Conservation (phyloP, 2,329 filamentous ascomycete genomes). For the Juglanconis oblonga region DNA sequence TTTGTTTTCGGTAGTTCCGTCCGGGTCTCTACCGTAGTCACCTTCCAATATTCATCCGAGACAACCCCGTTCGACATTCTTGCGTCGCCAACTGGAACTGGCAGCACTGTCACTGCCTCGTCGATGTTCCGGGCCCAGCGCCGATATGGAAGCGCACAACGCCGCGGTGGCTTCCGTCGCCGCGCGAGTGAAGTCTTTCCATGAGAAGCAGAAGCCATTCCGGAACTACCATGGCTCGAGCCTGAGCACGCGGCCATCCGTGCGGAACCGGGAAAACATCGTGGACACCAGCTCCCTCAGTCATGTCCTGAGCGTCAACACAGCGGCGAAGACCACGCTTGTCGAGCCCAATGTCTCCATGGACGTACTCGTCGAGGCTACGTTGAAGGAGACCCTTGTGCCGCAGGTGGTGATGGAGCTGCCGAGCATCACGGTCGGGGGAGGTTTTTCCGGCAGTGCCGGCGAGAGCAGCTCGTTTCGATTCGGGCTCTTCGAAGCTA, state of each 20-base stretch:
- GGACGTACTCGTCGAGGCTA: constrained; percentile 59
- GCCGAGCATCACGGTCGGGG: constrained; percentile 66
- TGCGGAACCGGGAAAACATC: constrained; percentile 48
- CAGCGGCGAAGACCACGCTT: constrained; percentile 47
- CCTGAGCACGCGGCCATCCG: constrained; percentile 66
- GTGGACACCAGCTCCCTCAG: constrained; percentile 66
- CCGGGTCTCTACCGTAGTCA: no score
- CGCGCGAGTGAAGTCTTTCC: constrained; percentile 41
- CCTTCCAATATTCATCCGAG: no score
- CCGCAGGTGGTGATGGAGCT: constrained; percentile 70
- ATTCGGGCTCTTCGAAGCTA: constrained; percentile 64
- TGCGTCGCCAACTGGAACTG: neutral
- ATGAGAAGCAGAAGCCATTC: constrained; percentile 51
- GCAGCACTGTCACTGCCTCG: no score
- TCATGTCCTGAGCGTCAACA: constrained; percentile 61
- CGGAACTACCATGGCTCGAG: constrained; percentile 76
- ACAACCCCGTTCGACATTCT: no score
- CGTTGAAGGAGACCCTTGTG: constrained; percentile 52
- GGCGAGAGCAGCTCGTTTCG: constrained; percentile 67
- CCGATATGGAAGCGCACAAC: constrained; percentile 40
- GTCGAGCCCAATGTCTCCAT: constrained; percentile 71
- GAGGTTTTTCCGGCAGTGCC: constrained; percentile 63
- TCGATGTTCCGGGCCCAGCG: no score
- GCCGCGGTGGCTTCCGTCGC: constrained; percentile 42
- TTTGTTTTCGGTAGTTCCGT: no score